Conservation (phyloP, 164 flowering plant genomes). For the Amborella trichopoda region DNA sequence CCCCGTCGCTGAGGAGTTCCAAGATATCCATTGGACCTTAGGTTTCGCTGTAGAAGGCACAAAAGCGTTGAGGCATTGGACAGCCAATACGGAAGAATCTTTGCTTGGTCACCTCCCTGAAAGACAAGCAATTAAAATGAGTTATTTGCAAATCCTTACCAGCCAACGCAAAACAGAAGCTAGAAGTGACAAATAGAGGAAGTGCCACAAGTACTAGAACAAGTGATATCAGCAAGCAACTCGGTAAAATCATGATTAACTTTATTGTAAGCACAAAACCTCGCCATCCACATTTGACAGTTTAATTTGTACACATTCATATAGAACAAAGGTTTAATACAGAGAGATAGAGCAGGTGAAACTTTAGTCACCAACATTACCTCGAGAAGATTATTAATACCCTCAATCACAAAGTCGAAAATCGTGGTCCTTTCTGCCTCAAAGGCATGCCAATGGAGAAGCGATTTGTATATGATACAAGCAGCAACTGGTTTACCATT, state of each 20-base stretch:
- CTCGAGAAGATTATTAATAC: slow-evolving; percentile 69
- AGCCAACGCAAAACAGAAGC: too few species aligned
- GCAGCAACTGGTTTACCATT: slow-evolving; percentile 91
- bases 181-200: too few species aligned
- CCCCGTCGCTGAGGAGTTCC: slow-evolving; percentile 56
- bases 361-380: slow-evolving; percentile 18
- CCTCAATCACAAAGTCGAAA: slow-evolving; percentile 74
- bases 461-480: slow-evolving; percentile 75
- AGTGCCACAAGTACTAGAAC: too few species aligned
- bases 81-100: slow-evolving; percentile 83
- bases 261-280: not conserved
- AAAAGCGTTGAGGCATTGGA: slow-evolving; percentile 91
- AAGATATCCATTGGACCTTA: slow-evolving; percentile 62
- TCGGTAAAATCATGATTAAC: too few species aligned
- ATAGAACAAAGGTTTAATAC: too few species aligned
- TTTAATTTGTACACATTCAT: too few species aligned
- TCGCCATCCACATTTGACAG: too few species aligned
- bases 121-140: too few species aligned
- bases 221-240: too few species aligned
- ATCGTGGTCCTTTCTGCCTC: slow-evolving; percentile 90
- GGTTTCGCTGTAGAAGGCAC: slow-evolving; percentile 76
- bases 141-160: too few species aligned
- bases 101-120: slow-evolving; percentile 70
- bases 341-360: too few species aligned
- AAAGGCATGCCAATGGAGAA: slow-evolving; percentile 83